Conservation (phyloP, 2,329 filamentous ascomycete genomes). For the Thielaviopsis populi region DNA sequence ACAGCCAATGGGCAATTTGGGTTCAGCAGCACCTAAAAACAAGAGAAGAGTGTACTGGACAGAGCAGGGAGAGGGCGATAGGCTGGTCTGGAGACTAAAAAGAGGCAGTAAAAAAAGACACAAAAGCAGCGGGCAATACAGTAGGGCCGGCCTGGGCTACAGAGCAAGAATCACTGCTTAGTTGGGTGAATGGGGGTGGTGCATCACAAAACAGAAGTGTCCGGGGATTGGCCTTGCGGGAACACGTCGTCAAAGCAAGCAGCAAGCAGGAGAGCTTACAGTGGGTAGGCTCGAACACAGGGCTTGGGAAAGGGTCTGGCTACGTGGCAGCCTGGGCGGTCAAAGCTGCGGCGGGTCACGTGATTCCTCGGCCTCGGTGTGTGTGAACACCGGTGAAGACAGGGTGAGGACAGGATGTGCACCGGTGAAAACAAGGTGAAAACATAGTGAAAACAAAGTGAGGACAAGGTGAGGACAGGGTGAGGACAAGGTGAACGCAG, state of each 20-base stretch:
- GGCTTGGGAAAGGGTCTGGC: conserved; percentile 1
- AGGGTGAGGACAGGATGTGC: neutral
- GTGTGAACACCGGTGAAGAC: neutral
- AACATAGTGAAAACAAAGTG: no score
- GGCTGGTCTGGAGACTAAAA: neutral
- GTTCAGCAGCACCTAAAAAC: neutral
- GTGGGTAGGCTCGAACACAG: neutral
- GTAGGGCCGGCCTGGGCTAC: neutral
- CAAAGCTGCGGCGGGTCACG: neutral
- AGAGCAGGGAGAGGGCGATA: neutral
- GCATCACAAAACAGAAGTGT: neutral
- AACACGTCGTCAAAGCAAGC: neutral
- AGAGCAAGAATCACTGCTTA: neutral
- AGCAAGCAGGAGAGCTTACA: neutral
- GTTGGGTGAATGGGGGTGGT: neutral
- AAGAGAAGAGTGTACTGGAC: neutral
- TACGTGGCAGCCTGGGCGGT: conserved; percentile 4
- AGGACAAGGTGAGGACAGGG: neutral
- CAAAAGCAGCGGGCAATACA: neutral
- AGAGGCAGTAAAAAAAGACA: neutral
- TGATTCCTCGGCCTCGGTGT: neutral
- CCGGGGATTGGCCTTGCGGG: neutral
- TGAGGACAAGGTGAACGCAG: neutral
- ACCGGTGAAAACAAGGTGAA: neutral
- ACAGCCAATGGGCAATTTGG: neutral